Evolutionary conservation across 768 basidiomycete genomes (phyloP).

Genomic region (Cytidiella melzeri): DNA sequence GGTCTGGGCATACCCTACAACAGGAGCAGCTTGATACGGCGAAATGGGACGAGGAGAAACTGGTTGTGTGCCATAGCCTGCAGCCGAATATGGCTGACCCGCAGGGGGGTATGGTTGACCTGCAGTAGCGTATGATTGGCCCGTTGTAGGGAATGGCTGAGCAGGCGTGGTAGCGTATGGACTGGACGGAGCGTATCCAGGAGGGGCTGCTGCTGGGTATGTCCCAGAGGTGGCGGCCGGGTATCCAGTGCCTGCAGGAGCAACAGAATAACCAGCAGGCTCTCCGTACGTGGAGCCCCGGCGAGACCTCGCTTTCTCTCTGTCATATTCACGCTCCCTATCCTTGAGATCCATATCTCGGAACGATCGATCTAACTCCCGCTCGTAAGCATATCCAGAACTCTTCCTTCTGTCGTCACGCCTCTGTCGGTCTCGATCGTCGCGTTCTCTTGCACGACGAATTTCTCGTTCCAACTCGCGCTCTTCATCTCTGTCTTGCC

Average conservation of each 20-base stretch:
- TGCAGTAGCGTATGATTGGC: not conserved
- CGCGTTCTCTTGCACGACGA: slow-evolving; percentile 13
- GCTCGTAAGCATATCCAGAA: slow-evolving; percentile 16
- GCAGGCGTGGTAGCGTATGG: not conserved
- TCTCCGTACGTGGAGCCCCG: slow-evolving; percentile 14
- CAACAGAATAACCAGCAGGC: slow-evolving; percentile 20
- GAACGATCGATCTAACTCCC: slow-evolving; percentile 32
- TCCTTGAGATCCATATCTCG: slow-evolving; percentile 33
- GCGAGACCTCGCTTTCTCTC: slow-evolving; percentile 3
- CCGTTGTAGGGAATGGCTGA: not conserved
- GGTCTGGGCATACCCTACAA: slow-evolving; percentile 12
- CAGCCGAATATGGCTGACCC: slow-evolving; percentile 10
- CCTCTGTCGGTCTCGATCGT: slow-evolving; percentile 16
- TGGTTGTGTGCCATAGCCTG: slow-evolving; percentile 13
- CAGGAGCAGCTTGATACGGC: slow-evolving; percentile 14
- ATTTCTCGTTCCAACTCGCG: slow-evolving; percentile 4
- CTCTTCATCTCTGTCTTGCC: slow-evolving; percentile 21
- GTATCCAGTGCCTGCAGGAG: slow-evolving; percentile 2
- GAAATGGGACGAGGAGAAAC: slow-evolving; percentile 13
- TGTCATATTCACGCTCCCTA: slow-evolving; percentile 1
- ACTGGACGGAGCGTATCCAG: not conserved
- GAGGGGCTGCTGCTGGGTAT: not conserved
- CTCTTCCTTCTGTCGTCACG: slow-evolving; percentile 31
- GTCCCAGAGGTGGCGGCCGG: not conserved
- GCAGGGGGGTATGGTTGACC: not conserved